These are phyloP conservation scores for Metarhizium anisopliae DNA, from an alignment of 2,329 filamentous ascomycete species.

Conservation along the genomic window DNA sequence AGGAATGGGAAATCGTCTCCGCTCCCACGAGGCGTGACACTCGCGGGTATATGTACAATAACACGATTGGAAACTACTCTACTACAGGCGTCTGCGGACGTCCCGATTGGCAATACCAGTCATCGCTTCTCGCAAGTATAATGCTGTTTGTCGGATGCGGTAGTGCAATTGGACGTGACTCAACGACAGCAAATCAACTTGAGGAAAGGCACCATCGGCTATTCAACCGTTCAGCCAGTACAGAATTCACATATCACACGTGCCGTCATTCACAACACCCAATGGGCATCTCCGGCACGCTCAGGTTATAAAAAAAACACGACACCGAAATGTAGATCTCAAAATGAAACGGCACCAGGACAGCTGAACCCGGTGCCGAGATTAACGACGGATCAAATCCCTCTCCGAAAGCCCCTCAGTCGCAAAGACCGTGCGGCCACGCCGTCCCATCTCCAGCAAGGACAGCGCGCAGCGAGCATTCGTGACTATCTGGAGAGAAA, in stretches of 20 bases:
- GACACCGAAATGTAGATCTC: slow-evolving; percentile 42
- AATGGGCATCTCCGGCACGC: not conserved
- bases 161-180: not conserved
- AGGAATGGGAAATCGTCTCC: not conserved
- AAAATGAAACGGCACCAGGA: slow-evolving; percentile 49
- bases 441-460: slow-evolving; percentile 17
- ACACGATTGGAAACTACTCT: slow-evolving; percentile 8
- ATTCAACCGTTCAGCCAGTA: not conserved
- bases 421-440: slow-evolving; percentile 26
- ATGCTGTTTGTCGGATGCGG: not conserved
- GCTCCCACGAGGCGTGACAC: not conserved
- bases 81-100: not conserved
- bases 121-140: not conserved
- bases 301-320: not conserved
- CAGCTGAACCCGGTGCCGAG: slow-evolving; percentile 39
- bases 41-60: slow-evolving; percentile 13
- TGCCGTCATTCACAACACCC: too few species aligned
- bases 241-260: not conserved
- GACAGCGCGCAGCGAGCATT: slow-evolving; percentile 30
- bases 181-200: not conserved
- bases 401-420: slow-evolving; percentile 33
- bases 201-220: not conserved
- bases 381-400: slow-evolving; percentile 48
- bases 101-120: not conserved
- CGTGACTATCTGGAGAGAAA: slow-evolving; percentile 41